Conservation (phyloP, 495 filamentous ascomycete species). For the Penicillium paxilli region DNA sequence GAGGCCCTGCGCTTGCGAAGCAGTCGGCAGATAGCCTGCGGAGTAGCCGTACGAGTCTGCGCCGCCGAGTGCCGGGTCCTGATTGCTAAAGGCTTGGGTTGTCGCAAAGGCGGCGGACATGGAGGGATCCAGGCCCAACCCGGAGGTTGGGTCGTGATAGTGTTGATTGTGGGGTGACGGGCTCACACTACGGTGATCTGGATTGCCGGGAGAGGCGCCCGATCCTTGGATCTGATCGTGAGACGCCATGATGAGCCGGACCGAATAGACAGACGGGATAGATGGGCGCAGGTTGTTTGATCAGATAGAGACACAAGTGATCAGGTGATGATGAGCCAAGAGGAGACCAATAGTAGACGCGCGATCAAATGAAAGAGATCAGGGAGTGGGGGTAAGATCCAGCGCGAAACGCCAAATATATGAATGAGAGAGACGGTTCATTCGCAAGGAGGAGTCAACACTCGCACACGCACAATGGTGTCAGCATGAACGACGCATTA, state of each 20-base stretch:
- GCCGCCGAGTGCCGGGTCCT: constrained; percentile 20
- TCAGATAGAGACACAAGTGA: neutral
- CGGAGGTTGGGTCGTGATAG: constrained; percentile 37
- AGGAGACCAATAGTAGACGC: neutral
- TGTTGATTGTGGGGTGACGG: constrained; percentile 40
- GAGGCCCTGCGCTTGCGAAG: constrained; percentile 26
- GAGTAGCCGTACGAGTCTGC: constrained; percentile 36
- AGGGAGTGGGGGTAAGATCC: constrained; percentile 1
- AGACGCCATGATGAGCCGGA: constrained; percentile 31
- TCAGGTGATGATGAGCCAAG: neutral
- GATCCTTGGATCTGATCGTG: constrained; percentile 34
- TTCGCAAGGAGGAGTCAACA: constrained; percentile 15
- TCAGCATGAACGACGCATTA: constrained; percentile 9
- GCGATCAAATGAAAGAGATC: neutral
- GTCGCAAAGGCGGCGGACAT: constrained; percentile 31
- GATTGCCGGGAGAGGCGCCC: constrained; percentile 25
- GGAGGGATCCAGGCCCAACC: constrained; percentile 40
- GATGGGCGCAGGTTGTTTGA: neutral
- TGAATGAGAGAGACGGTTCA: constrained; percentile 6
- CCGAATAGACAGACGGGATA: neutral
- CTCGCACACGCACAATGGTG: neutral
- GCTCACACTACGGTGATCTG: constrained; percentile 44
- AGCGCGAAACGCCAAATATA: neutral
- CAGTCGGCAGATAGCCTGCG: constrained; percentile 27
- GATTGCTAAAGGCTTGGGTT: constrained; percentile 24